These are phyloP conservation scores for Sporobolus alterniflorus DNA, from an alignment of 202 grass and related monocot species.

Conservation along the genomic window DNA sequence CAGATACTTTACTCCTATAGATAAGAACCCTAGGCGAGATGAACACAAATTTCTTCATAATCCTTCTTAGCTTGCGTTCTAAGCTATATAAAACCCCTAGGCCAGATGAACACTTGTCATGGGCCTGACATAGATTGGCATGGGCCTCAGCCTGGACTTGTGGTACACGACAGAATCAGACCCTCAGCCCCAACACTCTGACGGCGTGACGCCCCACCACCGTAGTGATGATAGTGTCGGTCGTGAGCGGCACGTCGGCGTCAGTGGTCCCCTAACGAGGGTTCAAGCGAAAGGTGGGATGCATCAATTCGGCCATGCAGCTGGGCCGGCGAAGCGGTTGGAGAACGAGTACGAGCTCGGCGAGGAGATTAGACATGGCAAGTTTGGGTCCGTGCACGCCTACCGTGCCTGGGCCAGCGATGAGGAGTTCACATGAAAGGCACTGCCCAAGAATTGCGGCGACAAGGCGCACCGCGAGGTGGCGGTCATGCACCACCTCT, in stretches of 20 bases:
- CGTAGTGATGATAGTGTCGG: conserved; percentile 40
- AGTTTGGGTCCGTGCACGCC: conserved; percentile 64
- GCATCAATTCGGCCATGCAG: conserved; percentile 53
- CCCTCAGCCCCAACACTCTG: no score
- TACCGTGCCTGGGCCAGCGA: conserved; percentile 48
- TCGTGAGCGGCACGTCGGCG: conserved; percentile 28
- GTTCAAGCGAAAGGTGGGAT: conserved; percentile 62
- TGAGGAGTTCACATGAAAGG: conserved; percentile 61
- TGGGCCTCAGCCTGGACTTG: no score
- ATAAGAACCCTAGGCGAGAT: no score
- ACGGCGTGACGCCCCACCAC: no score
- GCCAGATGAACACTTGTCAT: no score
- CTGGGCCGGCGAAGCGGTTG: conserved; percentile 61
- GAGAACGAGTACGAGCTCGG: conserved; percentile 65
- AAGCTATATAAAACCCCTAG: no score
- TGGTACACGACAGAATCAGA: no score
- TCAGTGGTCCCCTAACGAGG: conserved; percentile 36
- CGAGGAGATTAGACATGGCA: conserved; percentile 54
- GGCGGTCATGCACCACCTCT: conserved; percentile 82
- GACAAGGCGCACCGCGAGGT: conserved; percentile 71
- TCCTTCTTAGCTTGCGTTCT: no score
- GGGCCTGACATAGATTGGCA: no score
- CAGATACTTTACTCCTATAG: no score
- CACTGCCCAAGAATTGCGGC: conserved; percentile 52
- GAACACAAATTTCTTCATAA: no score